Conservation (phyloP, 768 basidiomycete species). For the Kwoniella pini region DNA sequence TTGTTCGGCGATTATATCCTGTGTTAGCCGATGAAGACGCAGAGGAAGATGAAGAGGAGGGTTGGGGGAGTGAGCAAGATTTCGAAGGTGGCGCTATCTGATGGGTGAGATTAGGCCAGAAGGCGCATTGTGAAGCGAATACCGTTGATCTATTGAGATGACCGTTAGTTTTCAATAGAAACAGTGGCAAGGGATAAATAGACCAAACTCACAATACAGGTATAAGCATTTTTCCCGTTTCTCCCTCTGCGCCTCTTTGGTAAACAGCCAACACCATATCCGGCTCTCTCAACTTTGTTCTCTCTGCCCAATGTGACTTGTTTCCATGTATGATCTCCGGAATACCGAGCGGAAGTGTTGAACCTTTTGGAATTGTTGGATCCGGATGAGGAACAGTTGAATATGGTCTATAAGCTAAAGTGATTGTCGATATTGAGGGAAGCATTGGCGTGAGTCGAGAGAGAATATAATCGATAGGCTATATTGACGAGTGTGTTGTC, state of each 20-base stretch:
- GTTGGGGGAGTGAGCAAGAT: too few relatives aligned
- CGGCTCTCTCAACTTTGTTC: slow-evolving; percentile 14
- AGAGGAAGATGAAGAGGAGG: neutral
- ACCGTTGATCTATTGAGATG: slow-evolving; percentile 12
- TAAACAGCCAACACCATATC: slow-evolving; percentile 24
- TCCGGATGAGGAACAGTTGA: slow-evolving; percentile 4
- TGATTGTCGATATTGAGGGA: slow-evolving; percentile 17
- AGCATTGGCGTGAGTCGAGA: slow-evolving; percentile 17
- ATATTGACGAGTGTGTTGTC: neutral
- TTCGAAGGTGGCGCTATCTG: too few relatives aligned
- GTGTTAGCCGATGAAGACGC: neutral
- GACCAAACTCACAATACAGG: slow-evolving; percentile 11
- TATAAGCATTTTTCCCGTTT: slow-evolving; percentile 2
- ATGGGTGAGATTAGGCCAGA: slow-evolving; percentile 17
- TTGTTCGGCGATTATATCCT: neutral
- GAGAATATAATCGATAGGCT: slow-evolving; percentile 24
- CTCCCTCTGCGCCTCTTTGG: slow-evolving; percentile 12
- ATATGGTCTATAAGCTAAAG: slow-evolving; percentile 8
- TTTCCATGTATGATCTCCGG: slow-evolving; percentile 13
- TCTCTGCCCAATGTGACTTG: slow-evolving; percentile 3
- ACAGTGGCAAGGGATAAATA: neutral
- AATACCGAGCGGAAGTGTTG: slow-evolving; percentile 13
- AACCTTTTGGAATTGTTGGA: neutral
- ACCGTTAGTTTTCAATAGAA: neutral
- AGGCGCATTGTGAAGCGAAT: slow-evolving; percentile 25